Evolutionary conservation across 78 protist genomes (phyloP).

Genomic region (Dictyostelium brefeldianum): DNA sequence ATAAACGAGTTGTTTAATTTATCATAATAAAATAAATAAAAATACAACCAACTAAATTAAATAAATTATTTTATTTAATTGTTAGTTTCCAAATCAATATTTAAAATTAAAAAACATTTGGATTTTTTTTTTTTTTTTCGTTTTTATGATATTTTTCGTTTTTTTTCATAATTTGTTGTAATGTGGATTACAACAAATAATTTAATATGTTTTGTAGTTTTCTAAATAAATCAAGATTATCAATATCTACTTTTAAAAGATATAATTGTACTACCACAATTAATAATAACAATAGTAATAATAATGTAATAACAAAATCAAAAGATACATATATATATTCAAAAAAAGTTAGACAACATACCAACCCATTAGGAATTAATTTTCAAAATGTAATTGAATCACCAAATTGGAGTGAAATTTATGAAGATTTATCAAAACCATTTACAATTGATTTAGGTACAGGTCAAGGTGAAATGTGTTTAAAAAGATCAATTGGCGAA

Average conservation of each 20-base stretch:
- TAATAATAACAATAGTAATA: no score
- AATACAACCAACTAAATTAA: no score
- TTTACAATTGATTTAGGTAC: background rate
- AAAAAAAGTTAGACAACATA: background rate
- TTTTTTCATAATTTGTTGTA: no score
- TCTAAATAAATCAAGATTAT: no score
- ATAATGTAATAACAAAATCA: no score
- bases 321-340: background rate
- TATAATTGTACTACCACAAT: background rate
- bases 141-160: background rate
- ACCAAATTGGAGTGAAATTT: background rate
- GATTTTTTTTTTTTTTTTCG: background rate
- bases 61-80: no score
- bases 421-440: background rate
- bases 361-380: background rate
- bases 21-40: no score
- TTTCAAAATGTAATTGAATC: background rate
- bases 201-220: no score
- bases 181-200: no score
- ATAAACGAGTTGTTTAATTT: no score
- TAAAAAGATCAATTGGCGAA: background rate
- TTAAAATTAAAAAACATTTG: no score
- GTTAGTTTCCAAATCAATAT: no score
- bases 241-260: background rate
- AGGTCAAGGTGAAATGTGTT: background rate